Percentiles rank a stretch among this genome's conserved stretches.
phyloP scores from a whole-genome alignment of 192 early-diverging fungal species.

The Podila horticola region DNA sequence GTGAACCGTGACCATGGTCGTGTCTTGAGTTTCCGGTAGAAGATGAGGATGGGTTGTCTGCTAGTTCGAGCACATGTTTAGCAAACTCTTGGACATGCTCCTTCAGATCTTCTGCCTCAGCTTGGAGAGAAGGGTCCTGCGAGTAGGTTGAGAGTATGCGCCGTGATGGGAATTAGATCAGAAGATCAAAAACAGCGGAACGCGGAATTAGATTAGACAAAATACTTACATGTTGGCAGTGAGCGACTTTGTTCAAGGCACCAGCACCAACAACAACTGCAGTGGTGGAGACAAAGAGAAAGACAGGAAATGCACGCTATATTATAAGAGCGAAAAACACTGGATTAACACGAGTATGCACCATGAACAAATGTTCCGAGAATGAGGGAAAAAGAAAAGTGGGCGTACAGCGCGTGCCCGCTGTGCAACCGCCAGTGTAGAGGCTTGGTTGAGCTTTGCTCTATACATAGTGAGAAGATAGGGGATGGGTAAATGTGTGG shows the following conservation, averaged over 20 bases:
- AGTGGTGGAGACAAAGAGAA: constrained; percentile 17
- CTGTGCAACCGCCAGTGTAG: background rate
- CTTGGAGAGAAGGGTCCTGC: constrained; percentile 30
- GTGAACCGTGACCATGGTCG: constrained; percentile 19
- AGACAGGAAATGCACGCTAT: background rate
- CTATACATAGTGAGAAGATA: background rate
- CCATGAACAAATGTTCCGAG: background rate
- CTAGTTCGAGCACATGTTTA: constrained; percentile 30
- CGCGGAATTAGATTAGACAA: too few relatives aligned
- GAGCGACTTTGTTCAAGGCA: background rate
- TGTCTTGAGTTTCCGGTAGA: background rate
- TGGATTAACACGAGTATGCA: too few relatives aligned
- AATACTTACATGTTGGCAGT: constrained; percentile 37
- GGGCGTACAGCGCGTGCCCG: background rate
- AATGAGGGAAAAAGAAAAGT: background rate
- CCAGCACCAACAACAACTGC: constrained; percentile 6
- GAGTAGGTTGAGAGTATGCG: too few relatives aligned
- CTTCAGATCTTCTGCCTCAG: constrained; percentile 29
- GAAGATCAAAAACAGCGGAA: too few relatives aligned
- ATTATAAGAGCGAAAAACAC: background rate
- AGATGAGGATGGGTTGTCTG: constrained; percentile 25
- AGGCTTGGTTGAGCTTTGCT: background rate
- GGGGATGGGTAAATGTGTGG: background rate
- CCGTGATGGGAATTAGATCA: background rate
- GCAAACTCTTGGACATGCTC: constrained; percentile 43